These are phyloP conservation scores for Malus hybrid DNA, from an alignment of 331 rosid species.

Conservation along the genomic window DNA sequence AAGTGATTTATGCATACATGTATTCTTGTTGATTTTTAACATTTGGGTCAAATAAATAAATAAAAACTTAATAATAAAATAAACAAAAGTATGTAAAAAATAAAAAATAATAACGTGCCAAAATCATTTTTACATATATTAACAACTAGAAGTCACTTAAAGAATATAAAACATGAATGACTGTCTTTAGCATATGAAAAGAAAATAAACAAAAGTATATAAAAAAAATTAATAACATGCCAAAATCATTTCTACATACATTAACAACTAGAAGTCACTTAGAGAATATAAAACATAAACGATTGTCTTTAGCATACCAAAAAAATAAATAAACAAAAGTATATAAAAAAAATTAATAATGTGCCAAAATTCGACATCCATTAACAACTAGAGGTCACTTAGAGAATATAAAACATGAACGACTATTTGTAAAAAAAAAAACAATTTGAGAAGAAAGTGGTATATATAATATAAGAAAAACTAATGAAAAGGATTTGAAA, in stretches of 20 bases:
- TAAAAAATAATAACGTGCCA: too few species aligned
- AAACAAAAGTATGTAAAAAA: neutral
- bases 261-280: neutral
- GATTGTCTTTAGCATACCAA: too few species aligned
- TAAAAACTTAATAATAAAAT: neutral
- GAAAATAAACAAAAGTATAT: neutral
- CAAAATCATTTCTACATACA: neutral
- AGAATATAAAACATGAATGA: too few species aligned
- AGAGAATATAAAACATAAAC: too few species aligned
- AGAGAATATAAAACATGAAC: too few species aligned
- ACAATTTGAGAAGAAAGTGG: conserved; percentile 13
- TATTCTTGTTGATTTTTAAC: too few species aligned
- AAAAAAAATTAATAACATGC: neutral
- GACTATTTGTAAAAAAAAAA: neutral
- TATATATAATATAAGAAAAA: too few species aligned
- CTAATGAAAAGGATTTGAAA: too few species aligned
- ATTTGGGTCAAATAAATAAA: too few species aligned
- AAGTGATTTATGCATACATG: too few species aligned
- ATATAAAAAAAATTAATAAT: neutral
- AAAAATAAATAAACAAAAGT: neutral
- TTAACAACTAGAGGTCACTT: neutral
- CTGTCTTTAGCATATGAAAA: too few species aligned
- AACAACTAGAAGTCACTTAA: neutral
- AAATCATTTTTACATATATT: neutral
- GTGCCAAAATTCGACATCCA: neutral